Conservation (phyloP, 2,329 filamentous ascomycete species). For the Sarocladium brachiariae region DNA sequence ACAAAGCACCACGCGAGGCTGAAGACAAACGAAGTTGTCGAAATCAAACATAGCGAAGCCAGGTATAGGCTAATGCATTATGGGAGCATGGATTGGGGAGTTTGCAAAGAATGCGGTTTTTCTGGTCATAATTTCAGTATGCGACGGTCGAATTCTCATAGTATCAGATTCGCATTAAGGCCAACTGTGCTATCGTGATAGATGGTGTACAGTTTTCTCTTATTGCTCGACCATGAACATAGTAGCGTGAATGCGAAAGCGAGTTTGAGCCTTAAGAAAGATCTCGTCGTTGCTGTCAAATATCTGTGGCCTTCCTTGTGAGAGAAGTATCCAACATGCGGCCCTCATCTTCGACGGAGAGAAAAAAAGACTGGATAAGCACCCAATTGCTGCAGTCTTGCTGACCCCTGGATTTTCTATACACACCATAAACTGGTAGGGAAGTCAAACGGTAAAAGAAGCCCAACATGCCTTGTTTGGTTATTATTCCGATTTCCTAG, state of each 20-base stretch:
- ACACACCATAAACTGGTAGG: not conserved
- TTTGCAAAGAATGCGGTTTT: not conserved
- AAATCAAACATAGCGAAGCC: not conserved
- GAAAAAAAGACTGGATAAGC: not conserved
- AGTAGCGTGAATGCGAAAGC: not conserved
- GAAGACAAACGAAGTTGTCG: not conserved
- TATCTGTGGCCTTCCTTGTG: not conserved
- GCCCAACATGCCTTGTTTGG: conserved; percentile 5
- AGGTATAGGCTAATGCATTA: not conserved
- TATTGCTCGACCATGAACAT: too few species aligned
- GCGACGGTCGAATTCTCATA: too few species aligned
- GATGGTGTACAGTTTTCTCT: too few species aligned
- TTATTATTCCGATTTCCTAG: conserved; percentile 5
- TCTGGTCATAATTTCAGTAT: not conserved
- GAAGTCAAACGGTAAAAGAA: not conserved
- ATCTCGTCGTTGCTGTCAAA: conserved; percentile 3
- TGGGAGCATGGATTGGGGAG: conserved; percentile 7
- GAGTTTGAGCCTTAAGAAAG: conserved; percentile 1
- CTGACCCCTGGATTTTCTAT: not conserved
- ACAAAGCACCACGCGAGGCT: too few species aligned
- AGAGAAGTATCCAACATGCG: not conserved
- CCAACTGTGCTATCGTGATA: too few species aligned
- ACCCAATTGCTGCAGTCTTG: not conserved
- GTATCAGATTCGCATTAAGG: too few species aligned
- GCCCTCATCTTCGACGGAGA: not conserved